Percentiles rank a stretch among this genome's conserved stretches.
Evolutionary conservation across 2,329 filamentous ascomycete genomes (phyloP).

Genomic region (Aspergillus sp.): DNA sequence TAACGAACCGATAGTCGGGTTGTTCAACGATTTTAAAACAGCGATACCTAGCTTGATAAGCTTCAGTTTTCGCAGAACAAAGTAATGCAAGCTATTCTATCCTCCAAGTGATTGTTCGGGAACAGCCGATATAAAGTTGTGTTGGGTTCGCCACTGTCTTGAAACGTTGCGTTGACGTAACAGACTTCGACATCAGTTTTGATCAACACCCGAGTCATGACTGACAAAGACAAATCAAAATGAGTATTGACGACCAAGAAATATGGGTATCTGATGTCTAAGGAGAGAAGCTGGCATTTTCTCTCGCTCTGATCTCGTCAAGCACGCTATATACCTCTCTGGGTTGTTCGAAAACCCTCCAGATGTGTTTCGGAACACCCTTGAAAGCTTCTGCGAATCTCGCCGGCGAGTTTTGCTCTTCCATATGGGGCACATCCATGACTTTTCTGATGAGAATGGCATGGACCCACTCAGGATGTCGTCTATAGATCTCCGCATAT

Average conservation of each 20-base stretch:
- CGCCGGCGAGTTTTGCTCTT: conserved; percentile 72
- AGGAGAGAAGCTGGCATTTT: conserved; percentile 1
- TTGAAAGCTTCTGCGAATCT: conserved; percentile 85
- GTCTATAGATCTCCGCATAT: conserved; percentile 76
- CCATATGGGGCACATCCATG: conserved; percentile 73
- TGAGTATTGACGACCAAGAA: not conserved
- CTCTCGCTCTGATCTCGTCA: conserved; percentile 32
- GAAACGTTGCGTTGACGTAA: conserved; percentile 25
- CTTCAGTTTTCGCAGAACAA: not conserved
- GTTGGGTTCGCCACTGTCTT: not conserved
- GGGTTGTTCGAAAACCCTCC: conserved; percentile 83
- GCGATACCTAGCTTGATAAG: not conserved
- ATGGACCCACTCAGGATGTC: conserved; percentile 75
- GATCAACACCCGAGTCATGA: conserved; percentile 22
- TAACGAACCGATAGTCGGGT: too few relatives aligned
- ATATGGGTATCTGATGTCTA: not conserved
- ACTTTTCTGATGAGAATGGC: conserved; percentile 87
- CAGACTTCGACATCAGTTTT: conserved; percentile 6
- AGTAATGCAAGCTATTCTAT: not conserved
- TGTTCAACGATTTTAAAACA: too few relatives aligned
- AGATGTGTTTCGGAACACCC: conserved; percentile 69
- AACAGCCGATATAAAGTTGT: conserved; percentile 3
- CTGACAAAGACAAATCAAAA: not conserved
- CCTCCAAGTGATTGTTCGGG: not conserved
- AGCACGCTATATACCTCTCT: conserved; percentile 58